Percentiles rank a stretch among this genome's conserved stretches.
Evolutionary conservation across 768 basidiomycete genomes (phyloP).

Genomic region (Auriscalpium microsporum): DNA sequence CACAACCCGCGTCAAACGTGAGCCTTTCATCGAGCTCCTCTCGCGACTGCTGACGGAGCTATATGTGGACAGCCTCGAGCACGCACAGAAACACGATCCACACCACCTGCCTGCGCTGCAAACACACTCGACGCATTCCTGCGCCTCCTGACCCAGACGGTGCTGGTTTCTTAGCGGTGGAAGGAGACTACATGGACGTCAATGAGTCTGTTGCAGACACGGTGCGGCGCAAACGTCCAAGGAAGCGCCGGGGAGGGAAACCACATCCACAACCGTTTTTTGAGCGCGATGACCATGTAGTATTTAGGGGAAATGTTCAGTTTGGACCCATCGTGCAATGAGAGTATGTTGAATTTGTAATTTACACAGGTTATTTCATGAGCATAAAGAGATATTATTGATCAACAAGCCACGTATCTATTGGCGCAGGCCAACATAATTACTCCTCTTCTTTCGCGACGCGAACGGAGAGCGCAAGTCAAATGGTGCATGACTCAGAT

Average conservation of each 20-base stretch:
- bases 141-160: conserved; percentile 41
- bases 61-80: conserved; percentile 29
- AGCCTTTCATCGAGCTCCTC: conserved; percentile 15
- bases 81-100: conserved; percentile 47
- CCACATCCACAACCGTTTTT: conserved; percentile 52
- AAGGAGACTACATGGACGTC: background rate
- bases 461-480: too few relatives aligned
- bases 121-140: conserved; percentile 54
- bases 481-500: too few relatives aligned
- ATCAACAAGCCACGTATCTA: too few relatives aligned
- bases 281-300: conserved; percentile 54
- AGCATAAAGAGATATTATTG: too few relatives aligned
- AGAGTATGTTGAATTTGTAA: too few relatives aligned
- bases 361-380: too few relatives aligned
- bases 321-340: background rate
- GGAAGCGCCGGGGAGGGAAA: conserved; percentile 19
- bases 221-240: background rate
- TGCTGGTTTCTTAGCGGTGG: background rate
- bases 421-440: too few relatives aligned
- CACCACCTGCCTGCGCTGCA: conserved; percentile 54
- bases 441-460: too few relatives aligned
- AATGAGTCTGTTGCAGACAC: background rate
- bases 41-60: conserved; percentile 10
- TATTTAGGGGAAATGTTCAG: conserved; percentile 56
- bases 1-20: conserved; percentile 57